phyloP scores from a whole-genome alignment of 352 stramenopile species.

The Globisporangium megalacanthum region DNA sequence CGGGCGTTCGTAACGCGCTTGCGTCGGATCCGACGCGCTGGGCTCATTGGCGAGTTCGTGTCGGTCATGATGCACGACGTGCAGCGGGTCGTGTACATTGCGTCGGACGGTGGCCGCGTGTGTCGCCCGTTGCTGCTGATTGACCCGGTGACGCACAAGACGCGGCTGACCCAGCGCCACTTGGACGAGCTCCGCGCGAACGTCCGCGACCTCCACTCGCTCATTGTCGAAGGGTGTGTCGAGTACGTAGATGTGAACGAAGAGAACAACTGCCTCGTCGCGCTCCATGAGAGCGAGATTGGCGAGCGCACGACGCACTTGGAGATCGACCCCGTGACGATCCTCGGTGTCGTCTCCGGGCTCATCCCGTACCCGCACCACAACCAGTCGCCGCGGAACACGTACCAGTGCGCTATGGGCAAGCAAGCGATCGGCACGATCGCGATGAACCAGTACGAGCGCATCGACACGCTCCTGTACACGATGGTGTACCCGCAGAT shows the following conservation, averaged over 20 bases:
- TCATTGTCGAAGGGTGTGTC: conserved; percentile 95
- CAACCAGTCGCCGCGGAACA: conserved; percentile 99
- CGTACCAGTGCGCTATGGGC: conserved; percentile 99
- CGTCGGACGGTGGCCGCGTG: conserved; percentile 97
- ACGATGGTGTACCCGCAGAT: conserved; percentile 99
- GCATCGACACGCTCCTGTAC: conserved; percentile 98
- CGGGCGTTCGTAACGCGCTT: conserved; percentile 85
- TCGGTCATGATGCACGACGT: conserved; percentile 98
- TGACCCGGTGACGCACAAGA: conserved; percentile 86
- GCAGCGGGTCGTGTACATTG: conserved; percentile 97
- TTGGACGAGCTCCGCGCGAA: conserved; percentile 87
- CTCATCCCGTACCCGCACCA: conserved; percentile 99
- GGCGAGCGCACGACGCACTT: conserved; percentile 95
- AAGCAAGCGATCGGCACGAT: conserved; percentile 99
- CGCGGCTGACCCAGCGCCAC: conserved; percentile 93
- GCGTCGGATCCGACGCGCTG: conserved; percentile 77
- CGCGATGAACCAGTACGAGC: conserved; percentile 98
- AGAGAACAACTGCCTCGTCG: conserved; percentile 99
- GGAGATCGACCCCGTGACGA: conserved; percentile 99
- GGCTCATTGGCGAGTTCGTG: conserved; percentile 95
- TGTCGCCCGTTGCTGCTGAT: conserved; percentile 96
- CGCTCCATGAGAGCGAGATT: conserved; percentile 92
- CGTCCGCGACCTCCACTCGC: conserved; percentile 67
- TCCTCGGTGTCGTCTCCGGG: conserved; percentile 97
- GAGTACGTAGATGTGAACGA: conserved; percentile 99